Conservation (phyloP, 2,329 filamentous ascomycete species). For the Alternaria brassicicola region DNA sequence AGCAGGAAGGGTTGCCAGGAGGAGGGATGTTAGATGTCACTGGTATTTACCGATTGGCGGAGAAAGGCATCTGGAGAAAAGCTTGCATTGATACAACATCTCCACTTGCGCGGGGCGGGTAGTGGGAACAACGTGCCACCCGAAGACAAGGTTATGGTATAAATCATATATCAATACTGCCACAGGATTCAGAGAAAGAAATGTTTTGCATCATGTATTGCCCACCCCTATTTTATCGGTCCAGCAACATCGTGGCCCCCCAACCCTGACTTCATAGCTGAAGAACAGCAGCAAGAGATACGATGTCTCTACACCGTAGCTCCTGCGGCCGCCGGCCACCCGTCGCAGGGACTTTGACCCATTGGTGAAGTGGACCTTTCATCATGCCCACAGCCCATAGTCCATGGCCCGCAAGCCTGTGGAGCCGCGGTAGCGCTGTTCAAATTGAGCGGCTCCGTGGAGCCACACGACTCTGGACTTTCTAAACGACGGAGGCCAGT, state of each 20-base stretch:
- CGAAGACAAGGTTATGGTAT: neutral
- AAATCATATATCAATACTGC: neutral
- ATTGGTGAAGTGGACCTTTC: conserved; percentile 12
- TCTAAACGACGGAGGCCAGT: neutral
- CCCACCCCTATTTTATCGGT: neutral
- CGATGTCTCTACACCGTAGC: conserved; percentile 5
- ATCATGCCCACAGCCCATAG: neutral
- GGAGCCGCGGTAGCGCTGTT: conserved; percentile 7
- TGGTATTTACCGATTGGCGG: neutral
- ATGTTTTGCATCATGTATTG: neutral
- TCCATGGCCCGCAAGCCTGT: conserved; percentile 3
- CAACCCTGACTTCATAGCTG: neutral
- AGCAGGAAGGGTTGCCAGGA: neutral
- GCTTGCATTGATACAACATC: conserved; percentile 10
- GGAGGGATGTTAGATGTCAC: conserved; percentile 1
- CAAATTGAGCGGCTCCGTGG: neutral
- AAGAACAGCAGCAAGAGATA: neutral
- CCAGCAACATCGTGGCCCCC: neutral
- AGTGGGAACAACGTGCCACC: conserved; percentile 6
- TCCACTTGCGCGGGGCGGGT: conserved; percentile 10
- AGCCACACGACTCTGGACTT: conserved; percentile 2
- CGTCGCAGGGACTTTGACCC: conserved; percentile 17
- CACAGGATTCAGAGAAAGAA: neutral
- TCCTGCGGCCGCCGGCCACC: conserved; percentile 7
- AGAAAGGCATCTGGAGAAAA: conserved; percentile 12